Conservation (phyloP, 2,329 filamentous ascomycete species). For the Hypoxylon sp. region DNA sequence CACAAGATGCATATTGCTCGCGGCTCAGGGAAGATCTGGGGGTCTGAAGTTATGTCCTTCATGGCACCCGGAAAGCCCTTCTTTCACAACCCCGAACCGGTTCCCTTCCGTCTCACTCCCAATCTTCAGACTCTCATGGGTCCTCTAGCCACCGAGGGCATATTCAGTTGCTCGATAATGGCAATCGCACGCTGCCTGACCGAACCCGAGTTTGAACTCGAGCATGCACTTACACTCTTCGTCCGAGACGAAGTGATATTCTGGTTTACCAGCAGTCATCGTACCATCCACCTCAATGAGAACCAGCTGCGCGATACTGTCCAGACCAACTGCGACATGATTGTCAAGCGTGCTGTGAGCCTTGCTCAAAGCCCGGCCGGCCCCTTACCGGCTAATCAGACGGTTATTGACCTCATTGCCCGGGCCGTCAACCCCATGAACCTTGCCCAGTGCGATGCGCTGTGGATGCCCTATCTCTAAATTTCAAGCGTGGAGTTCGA, state of each 20-base stretch:
- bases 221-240: constrained; percentile 93
- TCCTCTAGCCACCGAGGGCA: constrained; percentile 93
- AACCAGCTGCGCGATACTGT: constrained; percentile 83
- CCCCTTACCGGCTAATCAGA: constrained; percentile 95
- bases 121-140: constrained; percentile 98
- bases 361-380: constrained; percentile 83
- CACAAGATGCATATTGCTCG: constrained; percentile 95
- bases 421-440: constrained; percentile 93
- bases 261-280: constrained; percentile 89
- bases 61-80: constrained; percentile 88
- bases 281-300: constrained; percentile 71
- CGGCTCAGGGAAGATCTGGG: constrained; percentile 93
- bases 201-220: constrained; percentile 90
- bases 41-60: constrained; percentile 90
- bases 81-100: constrained; percentile 95
- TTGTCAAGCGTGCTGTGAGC: constrained; percentile 90
- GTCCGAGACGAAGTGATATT: constrained; percentile 98
- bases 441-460: constrained; percentile 86
- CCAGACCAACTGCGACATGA: constrained; percentile 87
- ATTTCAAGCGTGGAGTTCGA: neutral
- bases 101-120: constrained; percentile 96
- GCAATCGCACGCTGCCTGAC: constrained; percentile 94
- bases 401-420: constrained; percentile 94
- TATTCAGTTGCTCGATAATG: constrained; percentile 96
- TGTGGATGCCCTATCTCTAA: constrained; percentile 98